Base-by-base conservation (phyloP, 176 grass and related monocot species). In the Eleusine indica region DNA sequence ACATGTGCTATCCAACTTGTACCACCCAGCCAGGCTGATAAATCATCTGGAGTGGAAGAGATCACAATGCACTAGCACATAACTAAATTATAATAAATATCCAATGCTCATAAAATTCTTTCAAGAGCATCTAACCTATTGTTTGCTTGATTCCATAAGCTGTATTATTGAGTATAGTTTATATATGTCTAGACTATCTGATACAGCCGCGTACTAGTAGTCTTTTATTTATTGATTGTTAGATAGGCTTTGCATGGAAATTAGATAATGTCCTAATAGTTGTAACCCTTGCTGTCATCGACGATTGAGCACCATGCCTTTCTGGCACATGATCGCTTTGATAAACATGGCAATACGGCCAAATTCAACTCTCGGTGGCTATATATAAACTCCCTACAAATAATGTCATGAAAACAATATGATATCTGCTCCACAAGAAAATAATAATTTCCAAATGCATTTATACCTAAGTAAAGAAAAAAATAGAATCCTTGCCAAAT, bases 71-170 rank as follows among this genome's bases (percentile, higher is more conserved):
- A 67, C 71, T 28, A 13, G 73, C 8, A 21, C 38, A 16, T 14
- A 63, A 66, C 9, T 66, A 66, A 25, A 48, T 48, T 11, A 19
- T 74, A 74, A 37, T 8, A 54, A 74, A 53, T 39, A 9, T 10
- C 57, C 30, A 21, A 39, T 75, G 32, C 58, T 40, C 51, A 75
- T 3, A 74, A 4, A 46, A 68, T 28, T 22, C 29, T 54, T 80
- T 54, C 18, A 51, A 54, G 64, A 49, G 25, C 77, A 40, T 38
- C 63, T 46, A 13, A 5, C 44, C 17, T 37, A 30, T 68, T 67
- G 32, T 80, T 22, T 80, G 53, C 30, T 68, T 53, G 77, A 10
- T 80, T 80, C 67, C 56, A 40, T 53, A 16, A 83, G 70, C 43
- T 29, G 14, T 25, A 30, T 6, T 21, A 7, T 39, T 47, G 7